Evolutionary conservation across 2,329 filamentous ascomycete genomes (phyloP), one percentile per base, ranked within the genome.

Genomic region (Sporothrix dimorphospora): DNA sequence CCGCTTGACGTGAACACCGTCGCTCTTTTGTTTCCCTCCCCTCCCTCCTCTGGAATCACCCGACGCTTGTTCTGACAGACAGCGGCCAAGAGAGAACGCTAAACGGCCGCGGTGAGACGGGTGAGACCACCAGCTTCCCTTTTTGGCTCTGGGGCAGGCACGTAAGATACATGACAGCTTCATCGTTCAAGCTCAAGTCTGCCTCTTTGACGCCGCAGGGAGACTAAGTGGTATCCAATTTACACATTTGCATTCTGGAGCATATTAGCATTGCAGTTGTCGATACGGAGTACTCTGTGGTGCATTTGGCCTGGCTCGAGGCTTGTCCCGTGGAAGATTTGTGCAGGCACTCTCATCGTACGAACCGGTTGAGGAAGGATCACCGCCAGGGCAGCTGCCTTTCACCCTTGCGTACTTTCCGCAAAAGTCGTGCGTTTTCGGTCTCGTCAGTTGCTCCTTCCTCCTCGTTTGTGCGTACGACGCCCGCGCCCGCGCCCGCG

Each of bases 311-410:
- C 59, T 27, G 59, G 11, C 12, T 27, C 12, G n/a, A 65, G 59
- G 59, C 38, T 45, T 40, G 38, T 63, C 38, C 8, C 27, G 40
- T 8, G 42, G 1, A 45, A 63, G 59, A 4, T 42, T 49, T n/a
- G 6, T 6, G 16, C 45, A n/a, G 16, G 47, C 21, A 65, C 24
- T 14, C n/a, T 14, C 59, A 61, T 40, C 55, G 55, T n/a, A 21
- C 12, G 2, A 65, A 65, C 59, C 11, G 2, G 38, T 42, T 27
- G 59, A 66, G 42, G 63, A 66, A 49, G 63, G 63, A 66, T 66
- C 63, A 42, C n/a, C 24, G 63, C 63, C 34, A 66, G 63, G 63
- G 42, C 63, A 49, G 40, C 14, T 27, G 59, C 21, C 57, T 24
- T 16, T 40, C 19, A 42, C 57, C 57, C 57, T 65, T 45, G 21